These are phyloP conservation scores for Beauveria pseudobassiana DNA, from an alignment of 2,329 filamentous ascomycete genomes.

Conservation along the genomic window DNA sequence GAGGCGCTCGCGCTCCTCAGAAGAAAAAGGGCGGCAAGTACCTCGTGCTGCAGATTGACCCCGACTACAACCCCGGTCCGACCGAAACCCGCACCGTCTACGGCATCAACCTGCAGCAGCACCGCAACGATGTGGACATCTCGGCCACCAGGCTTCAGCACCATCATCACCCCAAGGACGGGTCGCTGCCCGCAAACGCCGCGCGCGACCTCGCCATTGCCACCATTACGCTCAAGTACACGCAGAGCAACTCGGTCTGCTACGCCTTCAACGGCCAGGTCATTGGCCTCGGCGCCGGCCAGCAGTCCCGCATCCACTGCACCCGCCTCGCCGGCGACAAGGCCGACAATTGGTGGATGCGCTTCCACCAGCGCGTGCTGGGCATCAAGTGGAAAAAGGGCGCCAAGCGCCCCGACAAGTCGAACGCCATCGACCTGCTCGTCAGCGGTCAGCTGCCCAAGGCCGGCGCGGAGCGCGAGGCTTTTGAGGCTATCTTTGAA, in stretches of 20 bases:
- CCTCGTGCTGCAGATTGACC: conserved; percentile 90
- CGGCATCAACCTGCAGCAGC: conserved; percentile 80
- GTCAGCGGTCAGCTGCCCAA: conserved; percentile 85
- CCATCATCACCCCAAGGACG: conserved; percentile 77
- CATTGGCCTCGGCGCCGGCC: conserved; percentile 87
- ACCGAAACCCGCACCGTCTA: conserved; percentile 84
- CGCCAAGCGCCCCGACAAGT: conserved; percentile 93
- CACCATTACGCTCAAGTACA: conserved; percentile 97
- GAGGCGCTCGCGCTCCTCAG: conserved; percentile 83
- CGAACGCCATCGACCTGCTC: conserved; percentile 93
- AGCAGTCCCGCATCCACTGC: conserved; percentile 98
- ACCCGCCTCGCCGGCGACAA: conserved; percentile 96
- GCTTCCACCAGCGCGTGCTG: conserved; percentile 86
- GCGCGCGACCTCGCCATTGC: conserved; percentile 87
- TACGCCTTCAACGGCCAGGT: conserved; percentile 92
- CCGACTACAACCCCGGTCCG: conserved; percentile 71
- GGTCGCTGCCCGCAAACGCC: conserved; percentile 69
- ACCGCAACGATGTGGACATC: conserved; percentile 87
- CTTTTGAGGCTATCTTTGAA: conserved; percentile 85
- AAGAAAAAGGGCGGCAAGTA: conserved; percentile 99
- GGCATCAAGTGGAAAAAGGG: conserved; percentile 95
- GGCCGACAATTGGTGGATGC: conserved; percentile 99
- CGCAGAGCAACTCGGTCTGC: conserved; percentile 97
- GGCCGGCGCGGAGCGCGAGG: conserved; percentile 72
- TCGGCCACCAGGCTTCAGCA: conserved; percentile 64